phyloP scores from a whole-genome alignment of 208 protist species.

The Wallacemonas collosoma region DNA sequence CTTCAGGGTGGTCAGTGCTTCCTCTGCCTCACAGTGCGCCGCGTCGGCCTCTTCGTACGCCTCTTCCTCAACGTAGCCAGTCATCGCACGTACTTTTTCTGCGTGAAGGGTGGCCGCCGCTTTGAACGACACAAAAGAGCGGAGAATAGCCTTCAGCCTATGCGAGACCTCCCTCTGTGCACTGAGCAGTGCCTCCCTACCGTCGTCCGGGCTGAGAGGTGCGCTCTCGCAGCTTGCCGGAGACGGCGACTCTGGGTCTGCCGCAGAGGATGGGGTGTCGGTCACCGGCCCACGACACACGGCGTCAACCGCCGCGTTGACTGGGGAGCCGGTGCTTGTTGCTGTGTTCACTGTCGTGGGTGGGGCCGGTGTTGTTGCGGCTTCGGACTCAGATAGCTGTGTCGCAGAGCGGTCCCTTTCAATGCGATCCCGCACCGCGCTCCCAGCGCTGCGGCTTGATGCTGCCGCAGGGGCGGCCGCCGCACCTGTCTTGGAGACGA shows the following conservation, averaged over 20 bases:
- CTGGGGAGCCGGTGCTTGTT: too few relatives aligned
- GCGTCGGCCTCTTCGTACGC: constrained; percentile 36
- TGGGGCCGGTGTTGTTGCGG: too few relatives aligned
- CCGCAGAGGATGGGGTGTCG: not conserved
- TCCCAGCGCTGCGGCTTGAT: too few relatives aligned
- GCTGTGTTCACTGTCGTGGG: too few relatives aligned
- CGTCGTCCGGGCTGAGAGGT: not conserved
- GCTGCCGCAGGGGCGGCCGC: not conserved
- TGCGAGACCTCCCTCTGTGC: constrained; percentile 18
- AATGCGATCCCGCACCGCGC: too few relatives aligned
- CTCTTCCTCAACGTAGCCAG: constrained; percentile 31
- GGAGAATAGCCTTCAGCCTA: constrained; percentile 15
- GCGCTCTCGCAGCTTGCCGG: not conserved
- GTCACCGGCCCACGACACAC: too few relatives aligned
- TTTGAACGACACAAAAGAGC: constrained; percentile 20
- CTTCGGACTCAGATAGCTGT: too few relatives aligned
- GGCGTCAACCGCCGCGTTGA: too few relatives aligned
- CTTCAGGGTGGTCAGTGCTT: constrained; percentile 16
- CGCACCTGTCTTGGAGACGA: constrained; percentile 17
- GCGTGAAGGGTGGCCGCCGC: constrained; percentile 1
- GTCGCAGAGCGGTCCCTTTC: too few relatives aligned
- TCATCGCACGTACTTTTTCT: constrained; percentile 24
- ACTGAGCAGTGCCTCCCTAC: constrained; percentile 13
- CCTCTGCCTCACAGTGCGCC: constrained; percentile 19
- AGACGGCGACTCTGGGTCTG: not conserved